These are phyloP conservation scores for Helicocarpus griseus DNA, from an alignment of 2,329 filamentous ascomycete genomes.

Conservation along the genomic window DNA sequence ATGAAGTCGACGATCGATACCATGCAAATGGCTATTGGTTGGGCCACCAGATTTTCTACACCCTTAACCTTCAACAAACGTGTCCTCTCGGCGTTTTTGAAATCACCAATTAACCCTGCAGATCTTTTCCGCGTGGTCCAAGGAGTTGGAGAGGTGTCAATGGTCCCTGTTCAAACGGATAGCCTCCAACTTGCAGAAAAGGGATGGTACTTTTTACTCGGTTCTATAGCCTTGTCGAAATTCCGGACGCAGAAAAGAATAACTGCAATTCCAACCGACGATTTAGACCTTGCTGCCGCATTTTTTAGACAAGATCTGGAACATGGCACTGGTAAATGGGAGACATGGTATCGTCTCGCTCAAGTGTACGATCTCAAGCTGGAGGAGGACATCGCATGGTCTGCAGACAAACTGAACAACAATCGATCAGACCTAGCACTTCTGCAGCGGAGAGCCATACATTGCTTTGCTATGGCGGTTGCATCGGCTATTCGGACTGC, in stretches of 20 bases:
- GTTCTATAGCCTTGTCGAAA: conserved; percentile 78
- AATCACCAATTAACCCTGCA: conserved; percentile 72
- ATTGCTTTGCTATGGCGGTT: conserved; percentile 66
- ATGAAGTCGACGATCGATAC: conserved; percentile 85
- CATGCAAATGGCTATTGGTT: conserved; percentile 76
- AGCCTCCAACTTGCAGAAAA: conserved; percentile 61
- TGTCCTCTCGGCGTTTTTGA: conserved; percentile 71
- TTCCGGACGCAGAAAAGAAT: conserved; percentile 72
- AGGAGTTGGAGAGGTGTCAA: conserved; percentile 65
- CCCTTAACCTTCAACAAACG: conserved; percentile 81
- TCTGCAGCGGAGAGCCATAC: conserved; percentile 69
- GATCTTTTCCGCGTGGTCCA: conserved; percentile 70
- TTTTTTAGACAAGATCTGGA: conserved; percentile 76
- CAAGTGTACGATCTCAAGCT: conserved; percentile 82
- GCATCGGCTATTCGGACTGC: conserved; percentile 50
- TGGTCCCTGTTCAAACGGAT: conserved; percentile 60
- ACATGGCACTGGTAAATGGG: conserved; percentile 72
- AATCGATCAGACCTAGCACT: conserved; percentile 63
- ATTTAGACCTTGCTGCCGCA: conserved; percentile 69
- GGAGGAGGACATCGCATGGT: conserved; percentile 81
- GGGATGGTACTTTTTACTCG: conserved; percentile 87
- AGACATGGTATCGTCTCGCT: conserved; percentile 80
- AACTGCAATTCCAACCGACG: conserved; percentile 65
- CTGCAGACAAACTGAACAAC: conserved; percentile 83
- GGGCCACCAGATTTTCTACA: conserved; percentile 62